These are phyloP conservation scores for Colletotrichum kahawae DNA, from an alignment of 2,329 filamentous ascomycete genomes.

Conservation along the genomic window DNA sequence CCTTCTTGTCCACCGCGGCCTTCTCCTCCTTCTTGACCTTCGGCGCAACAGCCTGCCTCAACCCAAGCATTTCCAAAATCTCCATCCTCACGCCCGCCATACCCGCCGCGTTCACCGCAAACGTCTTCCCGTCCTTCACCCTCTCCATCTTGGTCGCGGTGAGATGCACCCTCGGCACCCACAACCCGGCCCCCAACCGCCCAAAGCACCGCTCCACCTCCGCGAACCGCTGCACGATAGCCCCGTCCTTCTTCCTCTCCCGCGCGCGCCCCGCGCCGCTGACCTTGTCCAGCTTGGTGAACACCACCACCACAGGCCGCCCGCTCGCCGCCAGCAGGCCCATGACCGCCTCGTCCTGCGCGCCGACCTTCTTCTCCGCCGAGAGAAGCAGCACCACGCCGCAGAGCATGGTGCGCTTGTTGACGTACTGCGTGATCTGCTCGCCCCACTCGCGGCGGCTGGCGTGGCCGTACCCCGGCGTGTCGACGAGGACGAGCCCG, in stretches of 20 bases:
- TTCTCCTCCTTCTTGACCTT: not conserved
- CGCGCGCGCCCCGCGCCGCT: slow-evolving; percentile 19
- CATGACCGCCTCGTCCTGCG: slow-evolving; percentile 52
- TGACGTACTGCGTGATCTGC: slow-evolving; percentile 57
- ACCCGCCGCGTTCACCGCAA: slow-evolving; percentile 33
- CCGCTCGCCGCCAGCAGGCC: slow-evolving; percentile 49
- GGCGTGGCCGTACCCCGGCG: slow-evolving; percentile 55
- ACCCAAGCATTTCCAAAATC: slow-evolving; percentile 46
- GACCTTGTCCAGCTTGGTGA: slow-evolving; percentile 63
- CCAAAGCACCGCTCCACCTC: slow-evolving; percentile 11
- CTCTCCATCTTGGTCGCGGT: slow-evolving; percentile 43
- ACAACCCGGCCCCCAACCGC: slow-evolving; percentile 23
- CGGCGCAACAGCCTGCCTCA: slow-evolving; percentile 20
- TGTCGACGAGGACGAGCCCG: slow-evolving; percentile 55
- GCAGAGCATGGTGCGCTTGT: slow-evolving; percentile 48
- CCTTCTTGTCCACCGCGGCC: not conserved
- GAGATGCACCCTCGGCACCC: slow-evolving; percentile 35
- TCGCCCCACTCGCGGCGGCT: slow-evolving; percentile 56
- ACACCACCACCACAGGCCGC: slow-evolving; percentile 52
- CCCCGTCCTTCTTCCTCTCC: slow-evolving; percentile 24
- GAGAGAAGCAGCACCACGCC: slow-evolving; percentile 61
- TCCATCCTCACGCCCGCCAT: slow-evolving; percentile 44
- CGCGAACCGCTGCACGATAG: slow-evolving; percentile 21
- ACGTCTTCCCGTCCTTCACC: slow-evolving; percentile 27
- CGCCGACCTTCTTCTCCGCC: slow-evolving; percentile 55